These are phyloP conservation scores for Schizochytrium sp. DNA, from an alignment of 108 stramenopile genomes.

Conservation along the genomic window DNA sequence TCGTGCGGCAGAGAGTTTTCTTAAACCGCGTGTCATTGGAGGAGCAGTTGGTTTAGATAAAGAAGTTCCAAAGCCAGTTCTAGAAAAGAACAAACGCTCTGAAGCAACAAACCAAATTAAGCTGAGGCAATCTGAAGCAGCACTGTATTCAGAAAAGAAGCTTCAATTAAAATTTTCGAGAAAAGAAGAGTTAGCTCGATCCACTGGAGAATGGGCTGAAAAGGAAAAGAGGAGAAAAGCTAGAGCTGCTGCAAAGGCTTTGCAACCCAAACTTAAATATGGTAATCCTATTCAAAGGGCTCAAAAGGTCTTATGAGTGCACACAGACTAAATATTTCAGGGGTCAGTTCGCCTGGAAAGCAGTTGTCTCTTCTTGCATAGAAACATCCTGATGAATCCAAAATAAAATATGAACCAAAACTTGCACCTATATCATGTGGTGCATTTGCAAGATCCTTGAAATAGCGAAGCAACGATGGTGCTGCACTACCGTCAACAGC, in stretches of 20 bases:
- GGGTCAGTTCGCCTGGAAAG: neutral
- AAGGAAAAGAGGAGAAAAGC: too few species aligned
- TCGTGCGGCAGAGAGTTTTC: neutral
- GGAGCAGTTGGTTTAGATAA: slow-evolving; percentile 37
- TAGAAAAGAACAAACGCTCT: neutral
- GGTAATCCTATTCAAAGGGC: neutral
- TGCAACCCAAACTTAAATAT: neutral
- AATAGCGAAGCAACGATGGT: neutral
- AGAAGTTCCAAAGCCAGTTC: slow-evolving; percentile 28
- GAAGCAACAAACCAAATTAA: too few species aligned
- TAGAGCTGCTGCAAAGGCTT: too few species aligned
- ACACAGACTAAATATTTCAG: neutral
- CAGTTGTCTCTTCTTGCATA: neutral
- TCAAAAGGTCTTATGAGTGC: neutral
- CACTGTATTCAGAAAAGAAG: too few species aligned
- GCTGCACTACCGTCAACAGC: neutral
- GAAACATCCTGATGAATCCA: neutral
- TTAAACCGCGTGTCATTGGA: neutral
- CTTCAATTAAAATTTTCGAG: too few species aligned
- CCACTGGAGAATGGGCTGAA: too few species aligned
- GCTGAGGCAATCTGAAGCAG: too few species aligned
- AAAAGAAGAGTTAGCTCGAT: too few species aligned
- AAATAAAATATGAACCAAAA: neutral
- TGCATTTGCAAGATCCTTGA: neutral
- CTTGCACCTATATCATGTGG: neutral